A percentile compares a stretch with the other conserved stretches of the same genome.
These are phyloP conservation scores for Thielaviopsis musarum DNA, from an alignment of 2,329 filamentous ascomycete genomes.

Conservation along the genomic window DNA sequence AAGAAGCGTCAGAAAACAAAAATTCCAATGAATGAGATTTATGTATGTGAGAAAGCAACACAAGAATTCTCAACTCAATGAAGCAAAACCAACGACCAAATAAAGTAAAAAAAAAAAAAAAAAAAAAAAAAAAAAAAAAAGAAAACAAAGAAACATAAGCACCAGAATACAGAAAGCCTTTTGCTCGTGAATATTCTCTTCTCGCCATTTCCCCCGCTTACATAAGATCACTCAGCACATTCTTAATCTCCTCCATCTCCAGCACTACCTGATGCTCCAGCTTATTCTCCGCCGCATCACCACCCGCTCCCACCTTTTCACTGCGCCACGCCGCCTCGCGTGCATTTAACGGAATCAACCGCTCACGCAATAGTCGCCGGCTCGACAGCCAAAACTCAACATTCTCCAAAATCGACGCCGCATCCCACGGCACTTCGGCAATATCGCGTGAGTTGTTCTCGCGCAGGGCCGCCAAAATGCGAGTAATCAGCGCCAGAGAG, in stretches of 20 bases:
- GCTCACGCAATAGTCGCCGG: conserved; percentile 49
- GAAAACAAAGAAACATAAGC: neutral
- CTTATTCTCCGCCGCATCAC: conserved; percentile 35
- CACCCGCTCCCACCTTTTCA: conserved; percentile 19
- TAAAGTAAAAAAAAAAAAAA: neutral
- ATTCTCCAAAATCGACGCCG: conserved; percentile 55
- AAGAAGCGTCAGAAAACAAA: neutral
- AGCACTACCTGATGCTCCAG: conserved; percentile 61
- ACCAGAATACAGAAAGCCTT: neutral
- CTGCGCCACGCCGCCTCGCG: conserved; percentile 50
- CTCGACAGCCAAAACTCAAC: conserved; percentile 66
- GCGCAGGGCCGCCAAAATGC: conserved; percentile 51
- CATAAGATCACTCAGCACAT: conserved; percentile 35
- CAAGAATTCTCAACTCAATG: neutral
- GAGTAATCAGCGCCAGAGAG: conserved; percentile 57
- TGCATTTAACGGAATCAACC: conserved; percentile 55
- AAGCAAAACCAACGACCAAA: neutral
- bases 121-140: conserved; percentile 3
- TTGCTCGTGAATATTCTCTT: neutral
- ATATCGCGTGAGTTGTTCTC: conserved; percentile 52
- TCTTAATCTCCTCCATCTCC: conserved; percentile 46
- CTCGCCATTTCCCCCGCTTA: conserved; percentile 17
- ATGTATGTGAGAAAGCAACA: neutral
- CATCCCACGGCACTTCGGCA: conserved; percentile 59
- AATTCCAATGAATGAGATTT: neutral